Conservation (phyloP, 768 basidiomycete species). For the Tylopilus vinaceipallidus region DNA sequence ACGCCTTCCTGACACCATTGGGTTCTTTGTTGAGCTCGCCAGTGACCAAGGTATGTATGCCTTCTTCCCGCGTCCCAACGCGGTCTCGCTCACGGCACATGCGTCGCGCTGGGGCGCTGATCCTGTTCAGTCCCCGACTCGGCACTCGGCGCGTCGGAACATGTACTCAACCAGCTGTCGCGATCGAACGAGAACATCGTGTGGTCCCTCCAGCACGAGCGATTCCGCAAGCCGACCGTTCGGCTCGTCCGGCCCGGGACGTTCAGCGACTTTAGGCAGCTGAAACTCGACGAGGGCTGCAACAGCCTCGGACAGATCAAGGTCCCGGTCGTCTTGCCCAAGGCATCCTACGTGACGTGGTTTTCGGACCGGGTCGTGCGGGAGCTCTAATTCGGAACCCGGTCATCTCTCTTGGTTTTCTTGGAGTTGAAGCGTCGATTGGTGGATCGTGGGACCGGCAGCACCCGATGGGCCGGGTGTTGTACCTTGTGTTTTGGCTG, state of each 20-base stretch:
- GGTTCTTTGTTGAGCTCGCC: constrained; percentile 15
- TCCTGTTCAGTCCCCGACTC: neutral
- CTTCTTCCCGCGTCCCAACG: no score
- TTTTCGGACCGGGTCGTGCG: constrained; percentile 9
- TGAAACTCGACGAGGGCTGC: constrained; percentile 12
- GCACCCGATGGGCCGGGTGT: no score
- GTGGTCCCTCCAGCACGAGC: neutral
- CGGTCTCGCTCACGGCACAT: neutral
- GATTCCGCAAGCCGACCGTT: neutral
- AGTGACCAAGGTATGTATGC: neutral
- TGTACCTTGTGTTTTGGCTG: no score
- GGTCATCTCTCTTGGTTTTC: no score
- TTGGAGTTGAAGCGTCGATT: no score
- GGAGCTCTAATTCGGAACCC: constrained; percentile 5
- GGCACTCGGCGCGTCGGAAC: neutral
- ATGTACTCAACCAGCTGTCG: constrained; percentile 7
- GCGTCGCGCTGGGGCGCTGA: no score
- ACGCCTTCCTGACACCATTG: constrained; percentile 7
- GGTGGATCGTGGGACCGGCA: no score
- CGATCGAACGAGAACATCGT: neutral
- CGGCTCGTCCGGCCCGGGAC: constrained; percentile 19
- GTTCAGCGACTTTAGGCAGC: constrained; percentile 19
- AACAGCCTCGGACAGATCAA: constrained; percentile 15
- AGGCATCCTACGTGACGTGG: constrained; percentile 9
- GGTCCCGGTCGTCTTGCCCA: constrained; percentile 16